phyloP scores from a whole-genome alignment of 1,139 yeast species.

The Suhomyces bolitotheri region DNA sequence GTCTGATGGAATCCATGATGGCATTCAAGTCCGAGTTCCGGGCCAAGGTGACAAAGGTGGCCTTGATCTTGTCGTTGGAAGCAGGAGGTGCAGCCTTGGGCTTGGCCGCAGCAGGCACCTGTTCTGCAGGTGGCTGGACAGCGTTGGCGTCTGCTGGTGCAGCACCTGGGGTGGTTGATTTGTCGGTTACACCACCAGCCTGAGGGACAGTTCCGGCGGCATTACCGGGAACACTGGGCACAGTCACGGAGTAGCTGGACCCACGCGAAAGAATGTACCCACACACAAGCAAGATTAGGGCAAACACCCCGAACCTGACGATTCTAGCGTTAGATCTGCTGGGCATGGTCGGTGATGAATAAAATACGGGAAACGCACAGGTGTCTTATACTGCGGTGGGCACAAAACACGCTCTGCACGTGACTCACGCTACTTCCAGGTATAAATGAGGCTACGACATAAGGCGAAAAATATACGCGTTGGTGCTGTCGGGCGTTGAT shows the following conservation, averaged over 20 bases:
- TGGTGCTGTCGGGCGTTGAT: too few species aligned
- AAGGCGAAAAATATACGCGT: too few species aligned
- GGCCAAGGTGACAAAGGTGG: slow-evolving; percentile 49
- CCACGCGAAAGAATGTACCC: slow-evolving; percentile 65
- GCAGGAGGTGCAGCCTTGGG: slow-evolving; percentile 7
- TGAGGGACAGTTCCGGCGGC: not conserved
- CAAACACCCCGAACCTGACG: slow-evolving; percentile 61
- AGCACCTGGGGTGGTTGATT: slow-evolving; percentile 6
- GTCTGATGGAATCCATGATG: slow-evolving; percentile 43
- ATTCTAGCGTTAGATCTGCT: slow-evolving; percentile 64
- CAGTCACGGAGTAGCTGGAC: slow-evolving; percentile 43
- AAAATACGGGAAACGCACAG: slow-evolving; percentile 5
- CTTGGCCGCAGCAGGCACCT: slow-evolving; percentile 6
- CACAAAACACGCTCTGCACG: too few species aligned
- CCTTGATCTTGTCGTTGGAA: slow-evolving; percentile 34
- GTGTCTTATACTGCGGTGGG: too few species aligned
- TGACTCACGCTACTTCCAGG: too few species aligned
- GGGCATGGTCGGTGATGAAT: slow-evolving; percentile 23
- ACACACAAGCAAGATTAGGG: slow-evolving; percentile 55
- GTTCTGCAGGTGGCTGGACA: slow-evolving; percentile 8
- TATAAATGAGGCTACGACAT: too few species aligned
- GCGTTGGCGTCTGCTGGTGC: slow-evolving; percentile 9
- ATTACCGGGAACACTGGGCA: slow-evolving; percentile 1
- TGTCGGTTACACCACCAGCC: not conserved
- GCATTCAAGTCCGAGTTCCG: slow-evolving; percentile 41